phyloP scores from a whole-genome alignment of 768 basidiomycete genomes.

The Dendrothele bispora region DNA sequence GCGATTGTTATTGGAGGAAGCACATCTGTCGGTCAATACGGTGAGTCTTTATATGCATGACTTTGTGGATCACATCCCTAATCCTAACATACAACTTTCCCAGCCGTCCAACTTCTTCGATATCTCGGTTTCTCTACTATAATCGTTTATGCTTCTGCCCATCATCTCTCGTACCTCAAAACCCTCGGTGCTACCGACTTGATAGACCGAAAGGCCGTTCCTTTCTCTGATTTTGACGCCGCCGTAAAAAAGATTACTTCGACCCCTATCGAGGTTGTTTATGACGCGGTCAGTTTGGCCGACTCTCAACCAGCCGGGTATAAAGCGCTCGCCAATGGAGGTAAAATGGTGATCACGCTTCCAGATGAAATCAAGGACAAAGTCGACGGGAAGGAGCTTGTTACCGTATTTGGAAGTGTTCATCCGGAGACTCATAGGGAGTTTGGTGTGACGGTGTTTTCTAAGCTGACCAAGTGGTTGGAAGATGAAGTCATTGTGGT shows the following conservation, averaged over 20 bases:
- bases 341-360: not conserved
- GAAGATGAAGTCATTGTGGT: slow-evolving; percentile 2
- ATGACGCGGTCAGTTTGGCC: not conserved
- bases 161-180: slow-evolving; percentile 29
- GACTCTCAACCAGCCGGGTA: not conserved
- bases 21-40: slow-evolving; percentile 49
- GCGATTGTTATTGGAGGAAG: slow-evolving; percentile 49
- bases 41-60: slow-evolving; percentile 32
- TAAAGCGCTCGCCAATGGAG: not conserved
- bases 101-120: not conserved
- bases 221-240: not conserved
- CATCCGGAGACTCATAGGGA: no score
- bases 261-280: not conserved
- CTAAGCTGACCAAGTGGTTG: not conserved
- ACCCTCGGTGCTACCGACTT: slow-evolving; percentile 40
- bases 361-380: no score
- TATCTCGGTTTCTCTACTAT: slow-evolving; percentile 15
- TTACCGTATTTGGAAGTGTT: no score
- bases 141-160: slow-evolving; percentile 34
- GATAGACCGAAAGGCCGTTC: slow-evolving; percentile 24
- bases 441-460: not conserved
- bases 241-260: not conserved
- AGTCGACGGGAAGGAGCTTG: no score
- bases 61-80: not conserved
- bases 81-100: not conserved